Conservation (phyloP, 768 basidiomycete species). For the Lactifluus echinatus region DNA sequence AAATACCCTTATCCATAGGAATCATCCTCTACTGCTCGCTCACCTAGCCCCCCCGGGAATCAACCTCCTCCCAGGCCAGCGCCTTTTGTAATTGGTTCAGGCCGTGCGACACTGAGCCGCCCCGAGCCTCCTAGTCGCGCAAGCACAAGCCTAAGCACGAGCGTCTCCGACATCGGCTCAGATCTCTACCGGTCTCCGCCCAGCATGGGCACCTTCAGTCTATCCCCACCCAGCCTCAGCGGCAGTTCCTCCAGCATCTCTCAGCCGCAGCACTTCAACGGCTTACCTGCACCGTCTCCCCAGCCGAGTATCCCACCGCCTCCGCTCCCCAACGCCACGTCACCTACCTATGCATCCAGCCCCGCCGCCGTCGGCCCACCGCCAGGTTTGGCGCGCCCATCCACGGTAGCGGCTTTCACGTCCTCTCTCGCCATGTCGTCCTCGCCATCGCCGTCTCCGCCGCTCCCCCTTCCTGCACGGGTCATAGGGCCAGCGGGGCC, state of each 20-base stretch:
- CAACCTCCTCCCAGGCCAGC: not conserved
- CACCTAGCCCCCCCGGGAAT: slow-evolving; percentile 3
- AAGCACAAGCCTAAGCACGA: slow-evolving; percentile 2
- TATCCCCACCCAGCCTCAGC: not conserved
- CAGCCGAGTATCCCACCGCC: not conserved
- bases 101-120: not conserved
- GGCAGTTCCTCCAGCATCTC: not conserved
- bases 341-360: not conserved
- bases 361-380: not conserved
- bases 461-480: not conserved
- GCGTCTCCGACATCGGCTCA: slow-evolving; percentile 1
- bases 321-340: not conserved
- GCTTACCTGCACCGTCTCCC: not conserved
- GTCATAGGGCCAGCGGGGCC: not conserved
- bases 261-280: not conserved
- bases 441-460: not conserved
- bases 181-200: not conserved
- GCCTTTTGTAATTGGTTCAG: not conserved
- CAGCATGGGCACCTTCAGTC: not conserved
- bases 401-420: not conserved
- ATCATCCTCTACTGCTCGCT: not conserved
- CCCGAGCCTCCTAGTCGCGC: slow-evolving; percentile 1
- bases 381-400: not conserved
- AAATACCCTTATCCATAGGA: not conserved
- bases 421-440: not conserved